Conservation (phyloP, 2,329 filamentous ascomycete species). For the Aureobasidium leucospermi region DNA sequence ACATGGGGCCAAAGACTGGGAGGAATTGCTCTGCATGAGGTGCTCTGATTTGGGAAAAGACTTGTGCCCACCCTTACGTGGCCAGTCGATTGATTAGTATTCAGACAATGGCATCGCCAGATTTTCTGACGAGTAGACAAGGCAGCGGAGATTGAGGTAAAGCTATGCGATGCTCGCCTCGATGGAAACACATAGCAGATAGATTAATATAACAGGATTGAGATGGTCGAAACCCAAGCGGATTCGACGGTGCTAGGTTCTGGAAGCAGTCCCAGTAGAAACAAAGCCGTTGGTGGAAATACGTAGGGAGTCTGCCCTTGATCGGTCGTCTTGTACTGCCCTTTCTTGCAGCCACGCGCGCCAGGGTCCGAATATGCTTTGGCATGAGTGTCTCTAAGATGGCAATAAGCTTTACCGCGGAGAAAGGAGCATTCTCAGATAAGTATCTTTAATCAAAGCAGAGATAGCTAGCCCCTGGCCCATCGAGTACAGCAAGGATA, state of each 20-base stretch:
- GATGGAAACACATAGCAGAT: neutral
- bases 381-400: neutral
- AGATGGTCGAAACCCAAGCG: conserved; percentile 2
- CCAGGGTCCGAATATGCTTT: neutral
- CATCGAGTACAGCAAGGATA: neutral
- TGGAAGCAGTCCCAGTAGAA: neutral
- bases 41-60: neutral
- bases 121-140: neutral
- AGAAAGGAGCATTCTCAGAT: neutral
- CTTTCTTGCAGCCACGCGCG: neutral
- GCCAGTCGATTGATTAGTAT: neutral
- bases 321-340: neutral
- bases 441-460: neutral
- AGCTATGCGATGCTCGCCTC: neutral
- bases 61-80: neutral
- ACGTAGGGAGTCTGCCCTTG: neutral
- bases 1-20: neutral
- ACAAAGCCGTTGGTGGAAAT: neutral
- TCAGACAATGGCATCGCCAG: neutral
- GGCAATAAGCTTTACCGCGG: neutral
- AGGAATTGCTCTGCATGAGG: neutral
- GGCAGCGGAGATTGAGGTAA: neutral
- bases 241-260: neutral
- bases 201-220: neutral
- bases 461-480: neutral